Percentiles rank a stretch among this genome's conserved stretches.
phyloP scores from a whole-genome alignment of 352 stramenopile species.

The Globisporangium uncinulatum region DNA sequence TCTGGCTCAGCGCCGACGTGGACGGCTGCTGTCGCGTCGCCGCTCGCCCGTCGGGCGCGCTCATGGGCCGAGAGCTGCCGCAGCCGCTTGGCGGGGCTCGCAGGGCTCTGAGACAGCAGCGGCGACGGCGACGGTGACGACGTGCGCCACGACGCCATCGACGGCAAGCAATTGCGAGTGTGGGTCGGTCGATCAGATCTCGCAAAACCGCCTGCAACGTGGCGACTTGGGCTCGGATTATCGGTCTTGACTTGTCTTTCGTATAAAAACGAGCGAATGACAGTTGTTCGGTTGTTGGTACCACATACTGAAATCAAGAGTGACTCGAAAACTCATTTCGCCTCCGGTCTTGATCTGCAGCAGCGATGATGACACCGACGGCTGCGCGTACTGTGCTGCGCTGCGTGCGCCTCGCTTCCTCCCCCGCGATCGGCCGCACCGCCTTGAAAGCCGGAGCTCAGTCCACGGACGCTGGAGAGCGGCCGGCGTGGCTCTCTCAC shows the following conservation, averaged over 20 bases:
- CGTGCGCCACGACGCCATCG: background rate
- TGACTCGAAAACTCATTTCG: background rate
- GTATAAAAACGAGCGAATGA: background rate
- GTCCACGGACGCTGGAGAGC: background rate
- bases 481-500: background rate
- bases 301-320: background rate
- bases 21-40: background rate
- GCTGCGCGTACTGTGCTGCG: background rate
- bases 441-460: background rate
- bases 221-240: background rate
- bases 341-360: too few species aligned
- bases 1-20: slow-evolving; percentile 15
- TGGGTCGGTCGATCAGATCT: background rate
- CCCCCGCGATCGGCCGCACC: background rate
- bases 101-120: background rate
- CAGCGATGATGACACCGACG: background rate
- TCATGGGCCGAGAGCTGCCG: slow-evolving; percentile 12
- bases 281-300: too few species aligned
- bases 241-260: background rate
- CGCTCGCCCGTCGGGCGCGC: background rate
- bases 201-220: background rate
- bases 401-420: background rate
- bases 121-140: background rate
- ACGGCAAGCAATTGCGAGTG: background rate
- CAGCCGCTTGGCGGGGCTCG: slow-evolving; percentile 3